Evolutionary conservation across 179 eudicot species (phyloP).

Genomic region (Silene coronaria): DNA sequence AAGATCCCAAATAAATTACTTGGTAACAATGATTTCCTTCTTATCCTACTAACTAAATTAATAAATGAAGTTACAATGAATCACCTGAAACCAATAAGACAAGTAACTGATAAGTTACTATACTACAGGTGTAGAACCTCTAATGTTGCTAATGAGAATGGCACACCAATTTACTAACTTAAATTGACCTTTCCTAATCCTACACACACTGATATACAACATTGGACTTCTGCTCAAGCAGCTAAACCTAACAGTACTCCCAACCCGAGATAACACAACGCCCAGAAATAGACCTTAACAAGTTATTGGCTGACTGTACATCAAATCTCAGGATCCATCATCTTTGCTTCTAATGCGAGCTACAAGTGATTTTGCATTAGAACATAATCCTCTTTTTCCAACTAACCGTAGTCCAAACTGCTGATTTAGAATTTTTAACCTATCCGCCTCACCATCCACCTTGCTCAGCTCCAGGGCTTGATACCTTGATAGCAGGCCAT

Average conservation of each 20-base stretch:
- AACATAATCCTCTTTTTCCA: slow-evolving; percentile 44
- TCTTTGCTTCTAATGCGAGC: slow-evolving; percentile 35
- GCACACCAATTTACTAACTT: slow-evolving; percentile 10
- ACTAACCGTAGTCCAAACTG: slow-evolving; percentile 47
- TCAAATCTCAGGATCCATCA: slow-evolving; percentile 18
- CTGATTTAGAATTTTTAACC: slow-evolving; percentile 40
- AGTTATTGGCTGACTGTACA: slow-evolving; percentile 12
- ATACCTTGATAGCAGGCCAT: slow-evolving; percentile 44
- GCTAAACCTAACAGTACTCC: slow-evolving; percentile 13
- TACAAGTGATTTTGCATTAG: slow-evolving; percentile 45
- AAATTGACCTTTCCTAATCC: slow-evolving; percentile 19
- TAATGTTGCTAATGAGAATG: neutral
- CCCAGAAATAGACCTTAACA: neutral
- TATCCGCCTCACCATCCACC: slow-evolving; percentile 42
- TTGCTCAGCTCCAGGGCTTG: slow-evolving; percentile 50
- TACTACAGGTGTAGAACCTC: neutral
- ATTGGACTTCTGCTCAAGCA: slow-evolving; percentile 5
- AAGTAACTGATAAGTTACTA: slow-evolving; percentile 1
- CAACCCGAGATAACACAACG: slow-evolving; percentile 4
- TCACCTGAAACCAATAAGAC: slow-evolving; percentile 8
- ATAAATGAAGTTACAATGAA: slow-evolving; percentile 12
- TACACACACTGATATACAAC: slow-evolving; percentile 25
- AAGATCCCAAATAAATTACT: neutral
- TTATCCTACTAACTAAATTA: neutral
- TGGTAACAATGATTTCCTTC: neutral